These are phyloP conservation scores for Coelastrella sp. DNA, from an alignment of 139 green algal genomes.

Conservation along the genomic window DNA sequence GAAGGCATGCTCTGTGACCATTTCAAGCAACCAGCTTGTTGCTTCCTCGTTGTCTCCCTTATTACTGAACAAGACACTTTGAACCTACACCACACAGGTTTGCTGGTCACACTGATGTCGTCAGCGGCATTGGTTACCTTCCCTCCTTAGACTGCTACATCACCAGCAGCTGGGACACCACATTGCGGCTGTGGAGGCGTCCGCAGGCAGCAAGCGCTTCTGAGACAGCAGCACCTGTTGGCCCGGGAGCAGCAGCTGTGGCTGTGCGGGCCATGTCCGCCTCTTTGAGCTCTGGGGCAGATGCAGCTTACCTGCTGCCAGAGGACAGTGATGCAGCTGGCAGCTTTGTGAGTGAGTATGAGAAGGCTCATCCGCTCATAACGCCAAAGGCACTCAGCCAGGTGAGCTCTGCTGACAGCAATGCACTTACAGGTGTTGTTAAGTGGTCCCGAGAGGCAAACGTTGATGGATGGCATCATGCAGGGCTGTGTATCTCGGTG, in stretches of 20 bases:
- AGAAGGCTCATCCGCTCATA: conserved; percentile 69
- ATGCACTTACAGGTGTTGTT: not conserved
- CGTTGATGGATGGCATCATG: too few relatives aligned
- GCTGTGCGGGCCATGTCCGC: not conserved
- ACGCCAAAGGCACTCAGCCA: conserved; percentile 60
- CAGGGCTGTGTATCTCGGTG: not conserved
- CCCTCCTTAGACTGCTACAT: conserved; percentile 63
- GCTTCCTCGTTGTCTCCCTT: too few relatives aligned
- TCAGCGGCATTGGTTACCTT: conserved; percentile 69
- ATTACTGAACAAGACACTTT: too few relatives aligned
- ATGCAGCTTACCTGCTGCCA: conserved; percentile 43
- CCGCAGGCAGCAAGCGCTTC: conserved; percentile 6
- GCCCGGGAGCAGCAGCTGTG: conserved; percentile 4
- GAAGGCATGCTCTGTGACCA: not conserved
- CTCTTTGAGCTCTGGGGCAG: not conserved
- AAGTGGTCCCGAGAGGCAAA: not conserved
- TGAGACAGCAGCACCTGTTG: not conserved
- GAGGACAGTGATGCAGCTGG: conserved; percentile 59
- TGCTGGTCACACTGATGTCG: conserved; percentile 69
- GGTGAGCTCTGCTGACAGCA: conserved; percentile 25
- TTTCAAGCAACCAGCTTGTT: not conserved
- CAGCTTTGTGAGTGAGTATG: conserved; percentile 64
- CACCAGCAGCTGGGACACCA: conserved; percentile 50
- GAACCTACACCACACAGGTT: conserved; percentile 45
- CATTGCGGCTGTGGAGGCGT: conserved; percentile 58